Evolutionary conservation across 2,329 filamentous ascomycete genomes (phyloP).

Genomic region (Chaetomiaceae sp.): DNA sequence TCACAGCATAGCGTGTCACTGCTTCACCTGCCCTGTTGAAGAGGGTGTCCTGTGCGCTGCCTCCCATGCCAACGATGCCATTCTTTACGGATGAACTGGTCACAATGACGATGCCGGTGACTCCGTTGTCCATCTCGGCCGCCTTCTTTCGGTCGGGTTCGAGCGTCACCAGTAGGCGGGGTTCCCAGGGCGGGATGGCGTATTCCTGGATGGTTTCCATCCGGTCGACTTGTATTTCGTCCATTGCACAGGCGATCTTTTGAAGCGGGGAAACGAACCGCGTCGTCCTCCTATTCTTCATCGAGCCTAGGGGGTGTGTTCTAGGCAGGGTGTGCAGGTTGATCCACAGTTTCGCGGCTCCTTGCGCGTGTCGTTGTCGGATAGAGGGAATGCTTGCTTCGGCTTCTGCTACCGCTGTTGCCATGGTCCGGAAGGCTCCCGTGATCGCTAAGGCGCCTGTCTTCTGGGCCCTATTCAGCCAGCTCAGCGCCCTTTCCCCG

Average conservation of each 20-base stretch:
- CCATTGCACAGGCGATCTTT: conserved; percentile 8
- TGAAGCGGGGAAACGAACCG: conserved; percentile 15
- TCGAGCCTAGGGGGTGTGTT: conserved; percentile 18
- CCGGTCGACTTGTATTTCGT: conserved; percentile 5
- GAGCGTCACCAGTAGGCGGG: conserved; percentile 1
- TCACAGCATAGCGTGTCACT: conserved; percentile 5
- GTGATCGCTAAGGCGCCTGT: too few species aligned
- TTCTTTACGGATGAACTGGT: conserved; percentile 13
- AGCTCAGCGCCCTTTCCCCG: too few species aligned
- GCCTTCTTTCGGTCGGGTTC: conserved; percentile 10
- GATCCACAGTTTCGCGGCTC: too few species aligned
- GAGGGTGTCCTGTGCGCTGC: conserved; percentile 7
- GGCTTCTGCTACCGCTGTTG: too few species aligned
- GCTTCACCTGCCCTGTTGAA: conserved; percentile 6
- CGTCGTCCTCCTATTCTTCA: conserved; percentile 10
- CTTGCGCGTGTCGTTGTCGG: too few species aligned
- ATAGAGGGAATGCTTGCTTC: too few species aligned
- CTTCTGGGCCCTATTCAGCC: too few species aligned
- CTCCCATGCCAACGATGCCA: conserved; percentile 12
- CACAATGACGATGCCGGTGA: conserved; percentile 10
- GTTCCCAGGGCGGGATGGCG: conserved; percentile 10
- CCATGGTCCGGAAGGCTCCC: too few species aligned
- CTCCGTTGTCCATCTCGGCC: conserved; percentile 5
- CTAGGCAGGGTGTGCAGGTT: too few species aligned
- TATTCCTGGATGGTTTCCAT: conserved; percentile 13